Base-by-base conservation (phyloP, 176 grass and related monocot genomes). In the Alopecurus myosuroides region DNA sequence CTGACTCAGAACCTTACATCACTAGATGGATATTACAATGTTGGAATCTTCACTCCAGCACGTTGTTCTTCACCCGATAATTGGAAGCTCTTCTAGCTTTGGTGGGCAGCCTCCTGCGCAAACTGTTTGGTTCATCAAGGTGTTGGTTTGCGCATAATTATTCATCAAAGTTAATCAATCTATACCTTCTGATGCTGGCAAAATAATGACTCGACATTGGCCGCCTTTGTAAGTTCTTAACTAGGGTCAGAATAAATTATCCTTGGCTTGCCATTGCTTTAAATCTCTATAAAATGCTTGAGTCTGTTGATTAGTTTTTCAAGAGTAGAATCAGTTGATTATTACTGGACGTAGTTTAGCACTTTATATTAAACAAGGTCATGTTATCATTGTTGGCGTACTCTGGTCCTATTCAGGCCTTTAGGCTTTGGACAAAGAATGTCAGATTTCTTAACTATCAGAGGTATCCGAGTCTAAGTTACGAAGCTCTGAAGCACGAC, bases 361-460 rank as follows among this genome's bases (percentile, higher is more conserved):
- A 58, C 3, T 23, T 69, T 10, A 51, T 20, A 18, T 58, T 77
- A 48, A 46, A 7, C 84, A 33, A 23, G 30, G 34, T 20, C 30
- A 13, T 82, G 61, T 49, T 46, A 44, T 75, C 56, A 70, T 57
- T 48, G 74, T 20, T 58, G 45, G 5, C 69, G 7, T 76, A 26
- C 70, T 14, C 74, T 57, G 23, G 36, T 29, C 22, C 74, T 82
- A 31, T 91, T 25, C 82, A 94, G 88, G 92, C 92, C 57, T 17
- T 94, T 57, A 90, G 85, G 49, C 88, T 98, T 39, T 94, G 92
- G 92, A 65, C 87, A 76, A 98, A 98, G 82, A 94, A 88, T 44
- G 88, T 93, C 41, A 91, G 84, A 58, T 94, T 97, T 77, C 83
- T 94, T 40, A 90, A 88, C 77, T 92, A 94, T 93, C 95, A 90